A percentile compares a stretch with the other conserved stretches of the same genome.
Evolutionary conservation across 129 eudicot species (phyloP).

Genomic region (Dittrichia graveolens): DNA sequence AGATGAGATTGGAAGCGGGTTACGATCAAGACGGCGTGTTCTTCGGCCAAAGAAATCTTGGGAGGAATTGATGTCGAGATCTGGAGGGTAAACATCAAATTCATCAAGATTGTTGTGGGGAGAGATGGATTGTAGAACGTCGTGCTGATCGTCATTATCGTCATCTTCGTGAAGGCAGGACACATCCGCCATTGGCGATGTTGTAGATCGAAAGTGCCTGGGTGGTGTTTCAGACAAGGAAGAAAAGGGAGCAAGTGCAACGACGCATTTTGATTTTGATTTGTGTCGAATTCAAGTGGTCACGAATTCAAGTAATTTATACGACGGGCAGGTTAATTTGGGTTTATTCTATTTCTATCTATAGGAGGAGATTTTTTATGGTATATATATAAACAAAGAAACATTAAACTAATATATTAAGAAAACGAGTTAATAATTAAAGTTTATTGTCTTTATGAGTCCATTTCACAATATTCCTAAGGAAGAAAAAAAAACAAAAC

Average conservation of each 20-base stretch:
- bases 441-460: too few relatives aligned
- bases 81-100: conserved; percentile 30
- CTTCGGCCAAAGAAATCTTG: background rate
- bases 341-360: too few relatives aligned
- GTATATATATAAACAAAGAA: too few relatives aligned
- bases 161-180: conserved; percentile 39
- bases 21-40: conserved; percentile 5
- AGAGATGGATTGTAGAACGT: conserved; percentile 17
- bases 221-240: background rate
- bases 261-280: too few relatives aligned
- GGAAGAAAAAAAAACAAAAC: too few relatives aligned
- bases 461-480: too few relatives aligned
- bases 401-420: too few relatives aligned
- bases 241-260: background rate
- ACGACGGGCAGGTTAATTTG: too few relatives aligned
- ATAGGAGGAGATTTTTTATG: too few relatives aligned
- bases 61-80: conserved; percentile 30
- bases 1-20: conserved; percentile 19
- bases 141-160: conserved; percentile 25
- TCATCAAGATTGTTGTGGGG: conserved; percentile 15
- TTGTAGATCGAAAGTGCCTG: background rate
- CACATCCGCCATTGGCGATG: conserved; percentile 53
- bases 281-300: too few relatives aligned
- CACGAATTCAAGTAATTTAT: too few relatives aligned
- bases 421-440: too few relatives aligned